Evolutionary conservation across 495 filamentous ascomycete genomes (phyloP).

Genomic region (Penicillium silybi): DNA sequence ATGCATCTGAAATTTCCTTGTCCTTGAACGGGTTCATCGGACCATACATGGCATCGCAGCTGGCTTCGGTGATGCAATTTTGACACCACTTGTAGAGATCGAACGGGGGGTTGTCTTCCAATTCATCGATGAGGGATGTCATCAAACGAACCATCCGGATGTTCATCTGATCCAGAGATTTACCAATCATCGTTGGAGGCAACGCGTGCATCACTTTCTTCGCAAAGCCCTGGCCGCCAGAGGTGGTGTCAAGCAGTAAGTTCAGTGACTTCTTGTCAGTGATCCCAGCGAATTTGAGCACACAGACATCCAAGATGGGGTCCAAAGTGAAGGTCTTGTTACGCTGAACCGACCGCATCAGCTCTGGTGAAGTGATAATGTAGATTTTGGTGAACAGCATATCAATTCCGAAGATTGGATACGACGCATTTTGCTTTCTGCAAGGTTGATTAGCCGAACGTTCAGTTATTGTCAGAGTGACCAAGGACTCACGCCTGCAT

Average conservation of each 20-base stretch:
- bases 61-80: constrained; percentile 43
- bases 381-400: constrained; percentile 43
- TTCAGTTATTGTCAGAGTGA: no score
- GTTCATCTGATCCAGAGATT: constrained; percentile 28
- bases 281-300: constrained; percentile 19
- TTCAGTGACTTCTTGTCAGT: constrained; percentile 7
- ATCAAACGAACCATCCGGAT: constrained; percentile 19
- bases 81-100: constrained; percentile 39
- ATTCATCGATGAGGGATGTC: constrained; percentile 13
- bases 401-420: constrained; percentile 41
- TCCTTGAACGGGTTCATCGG: constrained; percentile 47
- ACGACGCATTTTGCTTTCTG: constrained; percentile 17
- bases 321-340: constrained; percentile 41
- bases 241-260: constrained; percentile 12
- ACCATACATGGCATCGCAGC: constrained; percentile 48
- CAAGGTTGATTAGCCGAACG: constrained; percentile 1
- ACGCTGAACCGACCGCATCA: constrained; percentile 42
- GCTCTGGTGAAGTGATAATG: constrained; percentile 36
- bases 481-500: constrained; percentile 8
- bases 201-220: constrained; percentile 18
- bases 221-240: constrained; percentile 19
- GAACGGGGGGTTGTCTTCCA: constrained; percentile 5
- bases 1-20: constrained; percentile 33
- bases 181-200: constrained; percentile 23
- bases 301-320: constrained; percentile 21